Percentiles rank a stretch among this genome's conserved stretches.
phyloP scores from a whole-genome alignment of 1,284 basidiomycete species.

The Erythrobasidium hasegawianum region DNA sequence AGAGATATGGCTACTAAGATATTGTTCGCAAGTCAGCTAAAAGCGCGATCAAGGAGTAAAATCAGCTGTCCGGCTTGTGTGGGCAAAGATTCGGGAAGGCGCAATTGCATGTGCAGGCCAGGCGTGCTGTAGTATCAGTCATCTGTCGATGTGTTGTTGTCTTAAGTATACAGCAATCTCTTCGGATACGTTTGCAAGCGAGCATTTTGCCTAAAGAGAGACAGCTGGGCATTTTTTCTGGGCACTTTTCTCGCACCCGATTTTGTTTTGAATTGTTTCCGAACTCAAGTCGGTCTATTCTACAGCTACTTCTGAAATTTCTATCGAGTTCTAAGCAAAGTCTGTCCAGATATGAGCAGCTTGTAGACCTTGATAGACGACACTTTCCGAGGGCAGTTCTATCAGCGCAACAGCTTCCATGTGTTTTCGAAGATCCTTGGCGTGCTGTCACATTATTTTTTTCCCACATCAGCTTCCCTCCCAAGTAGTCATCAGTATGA shows the following conservation, averaged over 20 bases:
- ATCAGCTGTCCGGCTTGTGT: slow-evolving; percentile 32
- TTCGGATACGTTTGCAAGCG: too few relatives aligned
- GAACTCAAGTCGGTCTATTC: too few relatives aligned
- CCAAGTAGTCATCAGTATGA: not conserved
- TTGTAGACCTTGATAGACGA: slow-evolving; percentile 22
- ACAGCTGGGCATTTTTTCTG: too few relatives aligned
- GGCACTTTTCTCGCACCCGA: too few relatives aligned
- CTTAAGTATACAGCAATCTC: not conserved
- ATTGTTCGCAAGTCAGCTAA: slow-evolving; percentile 23
- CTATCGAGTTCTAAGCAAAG: slow-evolving; percentile 6
- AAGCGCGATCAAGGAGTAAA: slow-evolving; percentile 4
- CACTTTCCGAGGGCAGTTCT: slow-evolving; percentile 10
- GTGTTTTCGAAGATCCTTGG: slow-evolving; percentile 11
- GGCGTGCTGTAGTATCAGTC: too few relatives aligned
- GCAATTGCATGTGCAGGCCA: too few relatives aligned
- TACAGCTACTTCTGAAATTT: too few relatives aligned
- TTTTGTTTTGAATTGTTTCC: too few relatives aligned
- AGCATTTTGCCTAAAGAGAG: too few relatives aligned
- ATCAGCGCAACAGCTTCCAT: slow-evolving; percentile 1
- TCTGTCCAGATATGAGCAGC: slow-evolving; percentile 30
- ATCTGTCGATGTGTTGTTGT: not conserved
- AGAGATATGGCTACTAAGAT: slow-evolving; percentile 28
- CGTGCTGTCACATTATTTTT: slow-evolving; percentile 3
- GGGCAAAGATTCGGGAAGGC: not conserved
- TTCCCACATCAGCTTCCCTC: slow-evolving; percentile 4